Evolutionary conservation across 495 filamentous ascomycete species (phyloP), one percentile per base, ranked within the genome.

Genomic region (Annulohypoxylon nitens): DNA sequence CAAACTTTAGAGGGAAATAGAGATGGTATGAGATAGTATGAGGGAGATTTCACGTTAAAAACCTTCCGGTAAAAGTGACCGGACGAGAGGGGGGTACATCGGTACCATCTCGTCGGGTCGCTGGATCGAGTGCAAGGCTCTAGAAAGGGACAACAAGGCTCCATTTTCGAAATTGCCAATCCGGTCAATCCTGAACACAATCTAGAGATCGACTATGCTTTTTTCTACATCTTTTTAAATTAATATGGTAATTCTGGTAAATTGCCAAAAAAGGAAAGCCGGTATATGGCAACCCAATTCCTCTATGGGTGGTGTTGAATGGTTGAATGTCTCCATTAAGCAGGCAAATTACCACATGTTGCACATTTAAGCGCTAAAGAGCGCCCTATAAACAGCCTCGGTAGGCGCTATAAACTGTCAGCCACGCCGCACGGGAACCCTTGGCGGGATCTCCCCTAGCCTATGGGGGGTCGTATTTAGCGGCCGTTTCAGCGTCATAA

Each of bases 11-110:
- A 61, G 23, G 39, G 5, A 4, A 23, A 10, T 5, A 9, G 39
- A 12, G 8, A 57, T 47, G 39, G 37, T 9, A 26, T 62, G 48
- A 62, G 58, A 23, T 34, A 57, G 26, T 69, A 69, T 69, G 67
- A 62, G 59, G 10, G 3, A 51, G 18, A 61, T 55, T 39, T 9
- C 51, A 47, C 10, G 16, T 7, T 30, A 39, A 23, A 60, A 20
- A 61, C 4, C 9, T 45, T 45, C 23, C 11, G 10, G 9, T 4
- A 33, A 33, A 9, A 39, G 58, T 23, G 57, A 18, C 37, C 18
- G 41, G 39, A 4, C 12, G 12, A 14, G 14, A 43, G 14, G 30
- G 5, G 14, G 18, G 5, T 48, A 1, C 25, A 4, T 10, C 30
- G 30, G 45, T 8, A 34, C 64, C 41, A 8, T 37, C 16, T 41